Evolutionary conservation across 176 grass and related monocot species (phyloP), one percentile per base, ranked within the genome.

Genomic region (Oropetium thomaeum): DNA sequence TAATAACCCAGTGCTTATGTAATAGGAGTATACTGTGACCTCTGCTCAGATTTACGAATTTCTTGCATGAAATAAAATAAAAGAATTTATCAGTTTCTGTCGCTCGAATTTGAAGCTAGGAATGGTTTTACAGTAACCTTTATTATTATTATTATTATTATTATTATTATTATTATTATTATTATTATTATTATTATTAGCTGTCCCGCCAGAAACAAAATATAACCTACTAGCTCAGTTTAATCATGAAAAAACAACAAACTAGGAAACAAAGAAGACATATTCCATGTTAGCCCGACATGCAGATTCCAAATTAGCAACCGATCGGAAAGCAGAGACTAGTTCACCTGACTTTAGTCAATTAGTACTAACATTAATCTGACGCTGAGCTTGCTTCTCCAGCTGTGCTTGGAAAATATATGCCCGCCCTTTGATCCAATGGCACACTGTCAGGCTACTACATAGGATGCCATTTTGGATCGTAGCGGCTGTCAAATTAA

Each of bases 401-500:
- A 49, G 64, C 37, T 75, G 49, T 38, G 10, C 29, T 12, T 27
- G 59, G 59, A 51, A 76, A 65, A 10, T 33, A 37, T 75, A 48
- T 68, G 48, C 62, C 62, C 45, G 32, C 63, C 7, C 25, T 64
- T 45, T 73, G 79, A 78, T 87, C 85, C 79, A 82, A 52, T 11
- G 23, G 7, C 52, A 35, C 79, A 27, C 51, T 53, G 52, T 74
- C 68, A 74, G 43, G 74, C 68, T 28, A 32, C 39, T 11, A 16
- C 66, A 44, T 68, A 61, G 85, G 85, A 87, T 83, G 68, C 85
- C 68, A 0, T 78, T 83, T 87, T 87, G 85, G 85, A 78, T n/a
- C 54, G 5, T 78, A 82, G 79, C 60, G 51, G 22, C 5, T 40
- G 60, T 77, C 73, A 16, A 76, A 68, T 49, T 16, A 75, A 62